Conservation (phyloP, 2,329 filamentous ascomycete species). For the Escovopsis weberi region DNA sequence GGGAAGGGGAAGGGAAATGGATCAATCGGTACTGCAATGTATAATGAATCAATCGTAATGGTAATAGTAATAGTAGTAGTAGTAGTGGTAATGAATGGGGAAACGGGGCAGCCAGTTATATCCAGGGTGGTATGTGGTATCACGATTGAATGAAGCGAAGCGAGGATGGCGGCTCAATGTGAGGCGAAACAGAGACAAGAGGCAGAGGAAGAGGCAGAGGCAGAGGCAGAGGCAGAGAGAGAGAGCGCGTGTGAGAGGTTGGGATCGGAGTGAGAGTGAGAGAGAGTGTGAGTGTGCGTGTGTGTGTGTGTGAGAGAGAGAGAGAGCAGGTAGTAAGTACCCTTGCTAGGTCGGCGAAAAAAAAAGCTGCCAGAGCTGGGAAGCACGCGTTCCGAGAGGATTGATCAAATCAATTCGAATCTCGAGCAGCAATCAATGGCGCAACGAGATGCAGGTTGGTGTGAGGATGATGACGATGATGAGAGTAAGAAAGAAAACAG, state of each 20-base stretch:
- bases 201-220: too few species aligned
- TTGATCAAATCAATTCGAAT: too few species aligned
- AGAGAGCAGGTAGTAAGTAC: background rate
- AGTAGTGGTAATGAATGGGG: constrained; percentile 14
- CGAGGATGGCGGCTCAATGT: background rate
- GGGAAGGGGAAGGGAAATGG: constrained; percentile 18
- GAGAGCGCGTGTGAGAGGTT: too few species aligned
- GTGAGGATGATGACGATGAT: background rate
- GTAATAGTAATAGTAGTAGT: too few species aligned
- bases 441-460: background rate
- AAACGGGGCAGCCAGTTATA: constrained; percentile 19
- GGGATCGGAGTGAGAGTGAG: too few species aligned
- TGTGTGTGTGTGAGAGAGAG: background rate
- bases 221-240: too few species aligned
- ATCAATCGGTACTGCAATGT: background rate
- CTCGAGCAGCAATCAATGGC: background rate
- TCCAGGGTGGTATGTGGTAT: constrained; percentile 21
- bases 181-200: background rate
- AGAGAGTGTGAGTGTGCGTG: too few species aligned
- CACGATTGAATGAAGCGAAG: constrained; percentile 16
- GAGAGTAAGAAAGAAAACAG: constrained; percentile 3
- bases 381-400: background rate
- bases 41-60: too few species aligned
- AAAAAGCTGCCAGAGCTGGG: background rate
- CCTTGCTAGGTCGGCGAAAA: background rate